Conservation (phyloP, 1,284 basidiomycete genomes). For the Microbotryum silenes-acaulis region DNA sequence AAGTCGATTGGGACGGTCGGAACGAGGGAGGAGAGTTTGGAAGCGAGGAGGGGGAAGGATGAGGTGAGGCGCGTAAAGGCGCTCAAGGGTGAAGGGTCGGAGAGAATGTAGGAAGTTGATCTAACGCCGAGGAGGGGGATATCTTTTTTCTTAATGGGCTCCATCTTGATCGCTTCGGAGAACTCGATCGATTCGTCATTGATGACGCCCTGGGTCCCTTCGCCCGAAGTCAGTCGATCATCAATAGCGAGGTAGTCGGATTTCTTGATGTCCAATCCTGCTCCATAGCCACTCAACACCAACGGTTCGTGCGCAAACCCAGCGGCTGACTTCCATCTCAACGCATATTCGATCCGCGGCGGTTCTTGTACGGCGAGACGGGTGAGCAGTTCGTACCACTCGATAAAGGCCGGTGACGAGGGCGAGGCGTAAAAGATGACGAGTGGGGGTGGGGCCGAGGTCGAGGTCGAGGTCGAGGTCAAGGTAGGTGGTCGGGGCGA, state of each 20-base stretch:
- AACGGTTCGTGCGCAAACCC: conserved; percentile 20
- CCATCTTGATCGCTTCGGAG: conserved; percentile 16
- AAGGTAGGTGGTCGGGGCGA: conserved; percentile 43
- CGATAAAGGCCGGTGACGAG: neutral
- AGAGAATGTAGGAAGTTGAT: conserved; percentile 62
- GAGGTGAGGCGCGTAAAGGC: conserved; percentile 67
- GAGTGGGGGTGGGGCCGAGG: conserved; percentile 47
- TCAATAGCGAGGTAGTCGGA: conserved; percentile 93
- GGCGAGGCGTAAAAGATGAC: conserved; percentile 63
- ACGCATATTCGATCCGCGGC: conserved; percentile 16
- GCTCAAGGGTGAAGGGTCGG: conserved; percentile 52
- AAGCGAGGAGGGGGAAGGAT: conserved; percentile 73
- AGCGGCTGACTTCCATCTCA: conserved; percentile 37
- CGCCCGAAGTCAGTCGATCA: conserved; percentile 49
- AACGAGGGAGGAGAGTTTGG: conserved; percentile 50
- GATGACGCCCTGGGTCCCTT: neutral
- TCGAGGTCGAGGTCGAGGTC: conserved; percentile 42
- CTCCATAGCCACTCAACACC: conserved; percentile 78
- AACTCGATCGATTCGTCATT: neutral
- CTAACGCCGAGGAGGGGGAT: conserved; percentile 57
- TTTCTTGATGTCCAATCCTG: conserved; percentile 87
- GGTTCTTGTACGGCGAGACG: conserved; percentile 3
- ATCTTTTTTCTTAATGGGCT: conserved; percentile 25
- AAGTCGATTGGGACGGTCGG: conserved; percentile 38
- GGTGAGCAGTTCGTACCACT: conserved; percentile 1